Evolutionary conservation across 2,329 filamentous ascomycete species (phyloP).

Genomic region (Cladosporium sp.): DNA sequence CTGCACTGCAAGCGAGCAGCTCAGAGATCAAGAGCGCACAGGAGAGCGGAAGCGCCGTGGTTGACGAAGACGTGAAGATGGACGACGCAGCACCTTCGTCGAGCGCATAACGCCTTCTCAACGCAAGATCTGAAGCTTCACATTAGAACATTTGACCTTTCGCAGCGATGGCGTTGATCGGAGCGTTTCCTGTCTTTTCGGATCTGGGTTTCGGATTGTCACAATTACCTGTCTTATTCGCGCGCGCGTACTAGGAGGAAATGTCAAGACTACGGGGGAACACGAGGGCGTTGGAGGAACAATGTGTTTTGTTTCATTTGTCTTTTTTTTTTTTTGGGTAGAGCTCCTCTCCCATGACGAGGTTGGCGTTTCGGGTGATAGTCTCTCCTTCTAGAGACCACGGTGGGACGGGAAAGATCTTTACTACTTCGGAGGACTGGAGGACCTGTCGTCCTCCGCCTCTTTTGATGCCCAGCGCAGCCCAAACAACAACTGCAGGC

Average conservation of each 20-base stretch:
- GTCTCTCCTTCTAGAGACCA: neutral
- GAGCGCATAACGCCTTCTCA: neutral
- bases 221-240: neutral
- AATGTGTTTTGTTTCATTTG: neutral
- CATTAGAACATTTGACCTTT: neutral
- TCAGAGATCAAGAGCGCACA: conserved; percentile 15
- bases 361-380: neutral
- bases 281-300: neutral
- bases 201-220: neutral
- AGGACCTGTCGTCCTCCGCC: neutral
- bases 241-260: neutral
- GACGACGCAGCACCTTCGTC: conserved; percentile 17
- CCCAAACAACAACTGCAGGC: neutral
- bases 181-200: neutral
- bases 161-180: conserved; percentile 6
- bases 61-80: conserved; percentile 28
- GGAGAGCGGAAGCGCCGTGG: conserved; percentile 17
- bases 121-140: neutral
- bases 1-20: conserved; percentile 22
- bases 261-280: conserved; percentile 5
- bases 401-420: neutral
- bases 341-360: neutral
- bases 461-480: neutral
- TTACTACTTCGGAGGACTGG: no score
- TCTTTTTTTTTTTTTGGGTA: neutral